Evolutionary conservation across 1,284 basidiomycete genomes (phyloP).

Genomic region (Pyrrhoderma noxium): DNA sequence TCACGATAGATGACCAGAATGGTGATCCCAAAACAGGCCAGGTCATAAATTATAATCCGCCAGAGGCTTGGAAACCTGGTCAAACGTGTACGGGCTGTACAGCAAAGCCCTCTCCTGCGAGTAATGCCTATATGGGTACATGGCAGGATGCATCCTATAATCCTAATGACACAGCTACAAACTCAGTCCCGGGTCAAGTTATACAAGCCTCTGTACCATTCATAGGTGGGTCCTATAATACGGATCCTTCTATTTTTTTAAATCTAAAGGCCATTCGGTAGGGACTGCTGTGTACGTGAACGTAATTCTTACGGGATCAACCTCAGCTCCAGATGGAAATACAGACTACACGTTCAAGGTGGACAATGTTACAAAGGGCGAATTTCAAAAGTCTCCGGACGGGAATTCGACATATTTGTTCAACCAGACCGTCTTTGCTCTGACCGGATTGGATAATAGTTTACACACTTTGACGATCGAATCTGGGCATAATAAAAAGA

Average conservation of each 20-base stretch:
- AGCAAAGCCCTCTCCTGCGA: conserved; percentile 6
- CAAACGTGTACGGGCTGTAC: conserved; percentile 11
- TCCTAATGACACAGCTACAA: not conserved
- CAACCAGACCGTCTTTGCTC: conserved; percentile 10
- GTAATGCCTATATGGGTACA: conserved; percentile 7
- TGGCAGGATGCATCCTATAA: conserved; percentile 12
- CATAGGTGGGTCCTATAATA: conserved; percentile 4
- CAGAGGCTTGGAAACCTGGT: conserved; percentile 10
- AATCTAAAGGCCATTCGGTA: not conserved
- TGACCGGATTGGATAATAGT: not conserved
- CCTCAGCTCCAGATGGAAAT: conserved; percentile 1
- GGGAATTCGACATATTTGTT: conserved; percentile 5
- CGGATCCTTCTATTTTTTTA: not conserved
- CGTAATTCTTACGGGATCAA: conserved; percentile 5
- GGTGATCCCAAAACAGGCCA: conserved; percentile 12
- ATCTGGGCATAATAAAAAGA: not conserved
- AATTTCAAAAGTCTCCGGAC: conserved; percentile 1
- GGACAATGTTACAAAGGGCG: not conserved
- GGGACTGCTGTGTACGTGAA: conserved; percentile 11
- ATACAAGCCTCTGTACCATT: conserved; percentile 10
- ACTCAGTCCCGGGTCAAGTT: conserved; percentile 6
- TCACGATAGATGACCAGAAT: conserved; percentile 14
- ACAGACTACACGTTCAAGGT: conserved; percentile 11
- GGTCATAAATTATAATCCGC: conserved; percentile 8
- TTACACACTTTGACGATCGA: conserved; percentile 9